Percentiles rank a stretch among this genome's conserved stretches.
These are phyloP conservation scores for Bipolaris sorokiniana DNA, from an alignment of 2,329 filamentous ascomycete genomes.

Conservation along the genomic window DNA sequence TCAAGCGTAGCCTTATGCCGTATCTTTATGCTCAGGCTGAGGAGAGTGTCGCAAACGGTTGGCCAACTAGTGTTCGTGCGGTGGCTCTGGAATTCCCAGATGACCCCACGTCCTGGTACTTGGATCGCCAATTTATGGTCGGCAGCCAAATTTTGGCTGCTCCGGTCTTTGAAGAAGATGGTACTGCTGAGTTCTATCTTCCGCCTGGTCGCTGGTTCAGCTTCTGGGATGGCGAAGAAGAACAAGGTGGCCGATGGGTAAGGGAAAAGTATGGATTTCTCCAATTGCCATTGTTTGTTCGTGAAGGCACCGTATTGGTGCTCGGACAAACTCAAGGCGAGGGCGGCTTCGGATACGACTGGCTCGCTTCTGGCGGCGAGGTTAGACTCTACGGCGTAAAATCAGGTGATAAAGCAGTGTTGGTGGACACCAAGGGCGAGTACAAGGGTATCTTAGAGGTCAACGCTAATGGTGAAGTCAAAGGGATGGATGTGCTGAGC, in stretches of 20 bases:
- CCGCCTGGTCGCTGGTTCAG: constrained; percentile 59
- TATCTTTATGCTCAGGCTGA: constrained; percentile 63
- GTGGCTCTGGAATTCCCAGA: constrained; percentile 74
- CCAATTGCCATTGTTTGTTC: constrained; percentile 51
- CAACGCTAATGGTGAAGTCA: constrained; percentile 35
- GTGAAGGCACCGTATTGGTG: constrained; percentile 50
- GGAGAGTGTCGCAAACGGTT: constrained; percentile 59
- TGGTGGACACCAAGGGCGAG: constrained; percentile 46
- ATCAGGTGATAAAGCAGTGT: constrained; percentile 40
- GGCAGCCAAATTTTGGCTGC: constrained; percentile 68
- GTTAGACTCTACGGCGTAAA: constrained; percentile 49
- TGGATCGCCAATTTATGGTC: constrained; percentile 78
- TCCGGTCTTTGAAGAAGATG: constrained; percentile 68
- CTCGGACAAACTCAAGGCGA: constrained; percentile 49
- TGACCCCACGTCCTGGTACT: constrained; percentile 70
- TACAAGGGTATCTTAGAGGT: constrained; percentile 41
- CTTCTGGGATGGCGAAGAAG: constrained; percentile 54
- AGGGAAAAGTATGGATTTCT: constrained; percentile 51
- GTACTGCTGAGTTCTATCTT: constrained; percentile 71
- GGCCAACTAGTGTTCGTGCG: constrained; percentile 66
- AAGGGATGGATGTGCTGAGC: constrained; percentile 35
- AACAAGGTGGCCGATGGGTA: constrained; percentile 53
- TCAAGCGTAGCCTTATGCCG: constrained; percentile 64
- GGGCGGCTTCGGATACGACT: constrained; percentile 51
- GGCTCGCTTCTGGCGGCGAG: constrained; percentile 48